Percentiles rank a stretch among this genome's conserved stretches.
Evolutionary conservation across 176 grass and related monocot species (phyloP).

Genomic region (Juncus effusus): DNA sequence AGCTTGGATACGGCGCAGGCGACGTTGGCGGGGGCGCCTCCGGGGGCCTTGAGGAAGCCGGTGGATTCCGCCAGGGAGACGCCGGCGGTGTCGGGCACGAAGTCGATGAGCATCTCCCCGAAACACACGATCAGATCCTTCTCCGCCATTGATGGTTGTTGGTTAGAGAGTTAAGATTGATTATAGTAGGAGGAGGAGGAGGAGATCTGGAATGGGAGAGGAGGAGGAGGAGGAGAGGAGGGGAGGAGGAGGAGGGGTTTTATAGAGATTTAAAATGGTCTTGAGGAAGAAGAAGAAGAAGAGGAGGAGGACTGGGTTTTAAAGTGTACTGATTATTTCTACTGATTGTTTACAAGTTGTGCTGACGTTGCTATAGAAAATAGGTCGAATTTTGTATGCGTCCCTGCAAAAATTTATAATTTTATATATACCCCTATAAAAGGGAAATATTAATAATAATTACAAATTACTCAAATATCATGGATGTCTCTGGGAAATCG

Average conservation of each 20-base stretch:
- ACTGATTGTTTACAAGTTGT: no score
- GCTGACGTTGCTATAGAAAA: no score
- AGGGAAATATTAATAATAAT: no score
- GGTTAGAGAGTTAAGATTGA: no score
- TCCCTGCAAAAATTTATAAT: no score
- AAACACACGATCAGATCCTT: constrained; percentile 58
- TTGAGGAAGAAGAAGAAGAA: background rate
- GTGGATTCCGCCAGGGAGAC: constrained; percentile 74
- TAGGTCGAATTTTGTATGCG: no score
- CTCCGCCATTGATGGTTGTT: constrained; percentile 13
- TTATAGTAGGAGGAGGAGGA: constrained; percentile 25
- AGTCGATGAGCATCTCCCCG: constrained; percentile 93
- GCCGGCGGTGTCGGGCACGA: constrained; percentile 68
- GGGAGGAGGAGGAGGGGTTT: background rate
- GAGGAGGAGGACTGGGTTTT: background rate
- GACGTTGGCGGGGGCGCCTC: constrained; percentile 83
- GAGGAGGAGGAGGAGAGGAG: background rate
- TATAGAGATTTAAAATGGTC: constrained; percentile 22
- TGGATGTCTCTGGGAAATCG: no score
- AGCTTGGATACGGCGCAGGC: constrained; percentile 76
- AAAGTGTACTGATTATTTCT: no score
- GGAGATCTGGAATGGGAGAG: constrained; percentile 13
- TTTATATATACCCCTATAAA: no score
- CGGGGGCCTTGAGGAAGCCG: constrained; percentile 79
- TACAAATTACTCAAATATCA: no score